These are phyloP conservation scores for Diplodia corticola DNA, from an alignment of 2,329 filamentous ascomycete species.

Conservation along the genomic window DNA sequence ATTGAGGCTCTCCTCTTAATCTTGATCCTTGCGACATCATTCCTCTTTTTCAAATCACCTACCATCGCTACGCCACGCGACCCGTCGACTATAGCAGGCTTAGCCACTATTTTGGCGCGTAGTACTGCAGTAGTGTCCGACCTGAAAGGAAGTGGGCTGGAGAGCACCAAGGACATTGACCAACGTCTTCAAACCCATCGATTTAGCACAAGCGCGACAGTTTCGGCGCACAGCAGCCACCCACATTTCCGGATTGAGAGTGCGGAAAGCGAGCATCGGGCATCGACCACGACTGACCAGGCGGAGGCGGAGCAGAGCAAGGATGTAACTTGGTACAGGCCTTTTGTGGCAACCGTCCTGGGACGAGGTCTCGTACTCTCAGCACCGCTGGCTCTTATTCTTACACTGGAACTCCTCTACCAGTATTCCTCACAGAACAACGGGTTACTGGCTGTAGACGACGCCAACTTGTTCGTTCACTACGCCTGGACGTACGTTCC, in stretches of 20 bases:
- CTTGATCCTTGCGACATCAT: neutral
- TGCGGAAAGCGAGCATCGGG: neutral
- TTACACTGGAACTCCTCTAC: neutral
- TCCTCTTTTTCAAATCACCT: neutral
- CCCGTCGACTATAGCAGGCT: neutral
- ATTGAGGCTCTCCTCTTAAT: neutral
- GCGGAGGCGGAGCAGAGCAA: neutral
- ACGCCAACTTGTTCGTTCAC: neutral
- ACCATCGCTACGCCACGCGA: neutral
- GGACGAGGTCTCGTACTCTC: too few relatives aligned
- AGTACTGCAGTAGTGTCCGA: neutral
- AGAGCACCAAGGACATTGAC: neutral
- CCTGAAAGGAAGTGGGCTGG: neutral
- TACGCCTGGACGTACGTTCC: neutral
- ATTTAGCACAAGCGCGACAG: neutral
- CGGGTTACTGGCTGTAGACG: neutral
- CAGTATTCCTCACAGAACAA: neutral
- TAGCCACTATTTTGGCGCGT: neutral
- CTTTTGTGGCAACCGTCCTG: too few relatives aligned
- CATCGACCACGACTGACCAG: neutral
- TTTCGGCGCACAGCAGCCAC: neutral
- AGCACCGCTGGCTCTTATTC: neutral
- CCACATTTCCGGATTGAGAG: neutral
- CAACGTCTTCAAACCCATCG: neutral
- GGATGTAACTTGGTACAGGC: too few relatives aligned